Evolutionary conservation across 768 basidiomycete species (phyloP), one percentile per base, ranked within the genome.

Genomic region (Daedalea quercina): DNA sequence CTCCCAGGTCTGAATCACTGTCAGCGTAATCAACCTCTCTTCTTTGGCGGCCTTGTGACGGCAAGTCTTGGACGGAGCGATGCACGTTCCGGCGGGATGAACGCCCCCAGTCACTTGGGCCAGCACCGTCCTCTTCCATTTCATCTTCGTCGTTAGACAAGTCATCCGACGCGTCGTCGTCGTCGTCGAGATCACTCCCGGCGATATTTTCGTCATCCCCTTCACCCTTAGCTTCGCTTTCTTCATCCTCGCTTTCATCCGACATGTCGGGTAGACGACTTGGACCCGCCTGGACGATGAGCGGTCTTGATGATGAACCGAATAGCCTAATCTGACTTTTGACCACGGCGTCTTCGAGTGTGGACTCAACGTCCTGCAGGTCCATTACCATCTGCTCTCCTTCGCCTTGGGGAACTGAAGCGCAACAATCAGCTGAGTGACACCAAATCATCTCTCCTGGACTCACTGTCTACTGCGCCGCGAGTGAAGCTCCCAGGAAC

Each of bases 321-420:
- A 98, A 82, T 1, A 99, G 76, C 33, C 80, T 77, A 55, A 99
- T 94, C 53, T 88, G 79, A 60, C 90, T 91, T 52, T 79, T 78
- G 17, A 84, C 78, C 26, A 98, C 84, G 8, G 76, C 80, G 59
- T 94, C 93, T 54, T 85, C 94, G 25, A 99, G 82, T 0, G 94
- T 97, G 2, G 74, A 69, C 25, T 73, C 71, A 19, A 85, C 89
- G 56, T 94, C 96, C 67, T 99, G 96, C 13, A 99, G 75, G 65
- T 91, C 89, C 77, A 97, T 89, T 12, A 99, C 93, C 96, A 99
- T 98, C 65, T 85, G 80, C 65, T 97, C 95, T 15, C 96, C 96
- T 68, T 96, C 95, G 9, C 94, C 95, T 63, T 88, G 88, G 3
- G 76, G 76, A 44, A 78, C 90, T 93, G 57, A 20, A 52, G 31